These are phyloP conservation scores for Cubamyces lactineus DNA, from an alignment of 768 basidiomycete species.

Conservation along the genomic window DNA sequence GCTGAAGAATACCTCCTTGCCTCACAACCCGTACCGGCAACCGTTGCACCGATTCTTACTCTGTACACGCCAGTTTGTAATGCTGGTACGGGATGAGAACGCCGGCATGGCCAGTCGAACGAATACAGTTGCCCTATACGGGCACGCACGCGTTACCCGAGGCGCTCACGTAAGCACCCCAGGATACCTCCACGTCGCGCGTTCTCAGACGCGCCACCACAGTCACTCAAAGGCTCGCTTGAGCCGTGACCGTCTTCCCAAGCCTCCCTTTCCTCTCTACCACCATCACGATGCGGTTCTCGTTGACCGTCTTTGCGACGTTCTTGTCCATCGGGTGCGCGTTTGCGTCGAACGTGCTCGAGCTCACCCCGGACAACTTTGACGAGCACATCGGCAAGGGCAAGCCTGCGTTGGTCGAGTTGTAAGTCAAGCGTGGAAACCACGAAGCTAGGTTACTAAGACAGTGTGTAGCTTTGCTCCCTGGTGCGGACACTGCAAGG, in stretches of 20 bases:
- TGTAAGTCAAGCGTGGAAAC: slow-evolving; percentile 56
- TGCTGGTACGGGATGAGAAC: slow-evolving; percentile 2
- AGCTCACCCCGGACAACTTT: slow-evolving; percentile 76
- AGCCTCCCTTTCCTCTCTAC: slow-evolving; percentile 3
- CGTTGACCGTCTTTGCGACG: slow-evolving; percentile 57
- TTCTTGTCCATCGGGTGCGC: slow-evolving; percentile 54
- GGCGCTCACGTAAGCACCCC: slow-evolving; percentile 18
- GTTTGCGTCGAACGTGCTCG: slow-evolving; percentile 81
- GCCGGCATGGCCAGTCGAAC: slow-evolving; percentile 10
- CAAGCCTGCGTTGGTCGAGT: slow-evolving; percentile 86
- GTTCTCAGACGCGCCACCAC: slow-evolving; percentile 17
- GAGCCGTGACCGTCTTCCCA: slow-evolving; percentile 1
- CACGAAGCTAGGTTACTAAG: slow-evolving; percentile 11
- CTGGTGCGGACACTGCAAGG: slow-evolving; percentile 94
- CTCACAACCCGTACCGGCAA: too few relatives aligned
- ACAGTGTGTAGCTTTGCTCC: slow-evolving; percentile 68
- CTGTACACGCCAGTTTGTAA: background rate
- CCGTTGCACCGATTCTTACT: too few relatives aligned
- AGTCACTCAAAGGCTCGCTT: slow-evolving; percentile 18
- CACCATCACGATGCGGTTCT: slow-evolving; percentile 55
- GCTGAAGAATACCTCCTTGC: too few relatives aligned
- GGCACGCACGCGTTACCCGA: background rate
- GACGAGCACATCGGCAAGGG: slow-evolving; percentile 75
- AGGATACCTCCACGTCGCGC: slow-evolving; percentile 24
- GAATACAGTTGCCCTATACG: background rate